These are phyloP conservation scores for Phytophthora capsici DNA, from an alignment of 352 stramenopile genomes.

Conservation along the genomic window DNA sequence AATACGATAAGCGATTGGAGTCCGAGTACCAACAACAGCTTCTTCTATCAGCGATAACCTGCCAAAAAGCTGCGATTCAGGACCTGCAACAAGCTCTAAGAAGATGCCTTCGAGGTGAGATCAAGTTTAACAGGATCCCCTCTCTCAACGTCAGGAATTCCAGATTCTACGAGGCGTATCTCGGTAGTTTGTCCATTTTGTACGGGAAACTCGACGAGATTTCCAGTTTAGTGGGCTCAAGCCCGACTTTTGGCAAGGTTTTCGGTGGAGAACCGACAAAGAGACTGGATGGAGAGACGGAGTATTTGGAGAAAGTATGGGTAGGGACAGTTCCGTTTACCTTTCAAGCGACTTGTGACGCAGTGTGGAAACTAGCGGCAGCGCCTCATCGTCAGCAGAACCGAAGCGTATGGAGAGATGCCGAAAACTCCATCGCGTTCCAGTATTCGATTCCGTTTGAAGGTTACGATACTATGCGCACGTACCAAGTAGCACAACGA, in stretches of 20 bases:
- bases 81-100: neutral
- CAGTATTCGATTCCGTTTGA: neutral
- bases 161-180: neutral
- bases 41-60: neutral
- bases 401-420: neutral
- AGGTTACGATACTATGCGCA: neutral
- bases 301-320: conserved; percentile 1
- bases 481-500: neutral
- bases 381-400: neutral
- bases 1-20: neutral
- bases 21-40: neutral
- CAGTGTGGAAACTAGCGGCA: neutral
- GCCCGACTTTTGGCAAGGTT: neutral
- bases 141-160: neutral
- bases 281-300: neutral
- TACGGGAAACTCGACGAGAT: neutral
- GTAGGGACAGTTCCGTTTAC: neutral
- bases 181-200: neutral
- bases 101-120: neutral
- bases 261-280: neutral
- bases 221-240: neutral
- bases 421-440: neutral
- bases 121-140: neutral
- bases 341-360: neutral
- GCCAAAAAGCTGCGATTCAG: neutral